These are phyloP conservation scores for Nyctanthes arbortristis DNA, from an alignment of 257 asterid genomes.

Conservation along the genomic window DNA sequence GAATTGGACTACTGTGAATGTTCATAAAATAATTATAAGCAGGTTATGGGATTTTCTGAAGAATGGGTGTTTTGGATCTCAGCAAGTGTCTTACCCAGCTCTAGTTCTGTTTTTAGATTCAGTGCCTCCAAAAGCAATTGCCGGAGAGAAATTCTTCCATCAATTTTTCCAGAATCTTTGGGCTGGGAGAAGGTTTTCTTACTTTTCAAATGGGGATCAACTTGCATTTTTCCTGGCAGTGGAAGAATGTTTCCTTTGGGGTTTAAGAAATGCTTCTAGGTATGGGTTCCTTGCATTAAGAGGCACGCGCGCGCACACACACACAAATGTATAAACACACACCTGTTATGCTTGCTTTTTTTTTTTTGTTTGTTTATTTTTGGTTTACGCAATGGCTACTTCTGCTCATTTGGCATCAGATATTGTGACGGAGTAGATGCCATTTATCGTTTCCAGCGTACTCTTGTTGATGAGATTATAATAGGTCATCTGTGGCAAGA, in stretches of 20 bases:
- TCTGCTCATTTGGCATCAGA: conserved; percentile 46
- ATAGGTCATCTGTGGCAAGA: conserved; percentile 80
- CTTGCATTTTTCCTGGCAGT: conserved; percentile 64
- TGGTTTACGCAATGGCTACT: conserved; percentile 23
- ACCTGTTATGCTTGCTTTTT: conserved; percentile 7
- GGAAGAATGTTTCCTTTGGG: conserved; percentile 86
- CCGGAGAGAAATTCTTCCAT: conserved; percentile 69
- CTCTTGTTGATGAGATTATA: conserved; percentile 63
- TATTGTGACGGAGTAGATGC: conserved; percentile 58
- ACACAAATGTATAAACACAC: not conserved
- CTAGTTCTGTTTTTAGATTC: conserved; percentile 71
- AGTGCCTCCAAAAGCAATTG: conserved; percentile 63
- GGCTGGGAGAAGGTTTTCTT: conserved; percentile 77
- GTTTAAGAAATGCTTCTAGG: conserved; percentile 79
- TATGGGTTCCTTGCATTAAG: conserved; percentile 26
- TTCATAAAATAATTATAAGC: conserved; percentile 66
- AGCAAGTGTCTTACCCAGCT: conserved; percentile 89
- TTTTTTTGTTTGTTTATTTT: conserved; percentile 19
- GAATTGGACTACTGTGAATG: conserved; percentile 72
- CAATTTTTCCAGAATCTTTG: conserved; percentile 79
- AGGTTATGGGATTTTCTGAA: conserved; percentile 79
- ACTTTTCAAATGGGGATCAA: conserved; percentile 56
- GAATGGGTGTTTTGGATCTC: conserved; percentile 98
- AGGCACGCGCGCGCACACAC: not conserved
- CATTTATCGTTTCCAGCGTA: conserved; percentile 40